Percentiles rank a stretch among this genome's conserved stretches.
These are phyloP conservation scores for Conticribra weissflogii DNA, from an alignment of 108 stramenopile genomes.

Conservation along the genomic window DNA sequence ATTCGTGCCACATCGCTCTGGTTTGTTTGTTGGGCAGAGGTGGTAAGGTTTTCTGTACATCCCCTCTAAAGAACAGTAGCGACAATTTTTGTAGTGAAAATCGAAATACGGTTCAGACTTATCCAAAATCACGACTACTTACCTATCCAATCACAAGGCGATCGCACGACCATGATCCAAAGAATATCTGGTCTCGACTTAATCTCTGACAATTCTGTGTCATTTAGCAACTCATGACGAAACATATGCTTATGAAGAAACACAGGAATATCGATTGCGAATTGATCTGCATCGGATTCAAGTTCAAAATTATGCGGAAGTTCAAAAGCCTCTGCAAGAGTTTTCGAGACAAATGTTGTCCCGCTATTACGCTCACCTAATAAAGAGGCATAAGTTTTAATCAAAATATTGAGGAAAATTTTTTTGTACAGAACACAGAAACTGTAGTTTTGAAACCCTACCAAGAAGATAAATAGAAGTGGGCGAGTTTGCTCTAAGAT, in stretches of 20 bases:
- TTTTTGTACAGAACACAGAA: background rate
- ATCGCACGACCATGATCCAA: constrained; percentile 53
- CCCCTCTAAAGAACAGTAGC: no score
- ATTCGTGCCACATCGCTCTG: constrained; percentile 40
- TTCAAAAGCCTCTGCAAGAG: constrained; percentile 44
- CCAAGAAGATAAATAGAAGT: constrained; percentile 41
- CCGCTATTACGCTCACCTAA: constrained; percentile 41
- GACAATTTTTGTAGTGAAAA: no score
- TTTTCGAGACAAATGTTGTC: constrained; percentile 47
- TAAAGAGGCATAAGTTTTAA: background rate
- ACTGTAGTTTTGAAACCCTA: background rate
- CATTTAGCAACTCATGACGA: constrained; percentile 48
- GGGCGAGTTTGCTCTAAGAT: background rate
- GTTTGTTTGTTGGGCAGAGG: constrained; percentile 40
- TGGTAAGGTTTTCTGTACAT: constrained; percentile 56
- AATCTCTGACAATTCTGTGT: constrained; percentile 37
- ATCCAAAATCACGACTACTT: background rate
- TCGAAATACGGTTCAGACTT: no score
- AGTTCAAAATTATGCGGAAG: constrained; percentile 40
- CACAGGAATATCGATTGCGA: constrained; percentile 43
- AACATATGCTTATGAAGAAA: constrained; percentile 54
- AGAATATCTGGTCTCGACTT: constrained; percentile 38
- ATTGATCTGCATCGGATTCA: constrained; percentile 30
- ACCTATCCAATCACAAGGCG: constrained; percentile 48
- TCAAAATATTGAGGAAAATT: background rate